Percentiles rank a stretch among this genome's conserved stretches.
Evolutionary conservation across 805 yeast genomes (phyloP).

Genomic region (Wickerhamomyces silvicola): DNA sequence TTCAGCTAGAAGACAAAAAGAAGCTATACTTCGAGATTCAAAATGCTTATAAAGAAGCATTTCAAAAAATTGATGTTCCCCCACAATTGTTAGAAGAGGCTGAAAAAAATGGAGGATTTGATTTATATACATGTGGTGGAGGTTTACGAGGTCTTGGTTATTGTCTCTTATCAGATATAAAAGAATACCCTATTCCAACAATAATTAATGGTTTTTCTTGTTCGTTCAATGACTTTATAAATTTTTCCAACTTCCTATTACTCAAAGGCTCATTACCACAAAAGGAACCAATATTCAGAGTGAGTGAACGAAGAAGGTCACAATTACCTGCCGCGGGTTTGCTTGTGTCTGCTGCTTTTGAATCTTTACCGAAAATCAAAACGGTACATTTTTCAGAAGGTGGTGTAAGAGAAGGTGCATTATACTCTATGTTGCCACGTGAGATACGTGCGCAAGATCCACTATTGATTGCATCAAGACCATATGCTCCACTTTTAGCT

Average conservation of each 20-base stretch:
- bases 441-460: constrained; percentile 63
- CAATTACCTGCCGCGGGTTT: constrained; percentile 69
- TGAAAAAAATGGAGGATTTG: constrained; percentile 49
- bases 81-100: constrained; percentile 44
- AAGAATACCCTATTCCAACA: constrained; percentile 61
- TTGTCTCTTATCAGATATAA: constrained; percentile 42
- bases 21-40: constrained; percentile 48
- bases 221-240: constrained; percentile 43
- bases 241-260: constrained; percentile 44
- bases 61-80: constrained; percentile 48
- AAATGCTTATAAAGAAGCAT: constrained; percentile 42
- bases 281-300: constrained; percentile 47
- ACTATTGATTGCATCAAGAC: constrained; percentile 57
- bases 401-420: constrained; percentile 71
- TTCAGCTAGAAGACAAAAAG: constrained; percentile 43
- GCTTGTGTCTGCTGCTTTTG: constrained; percentile 54
- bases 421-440: constrained; percentile 55
- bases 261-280: constrained; percentile 42
- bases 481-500: constrained; percentile 64
- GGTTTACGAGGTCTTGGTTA: constrained; percentile 70
- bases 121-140: constrained; percentile 66
- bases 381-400: constrained; percentile 69
- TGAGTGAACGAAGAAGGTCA: constrained; percentile 56
- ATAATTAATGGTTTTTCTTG: constrained; percentile 66
- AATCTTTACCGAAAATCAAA: constrained; percentile 52